Conservation (phyloP, 805 yeast genomes). For the Ogataea glucozyma region DNA sequence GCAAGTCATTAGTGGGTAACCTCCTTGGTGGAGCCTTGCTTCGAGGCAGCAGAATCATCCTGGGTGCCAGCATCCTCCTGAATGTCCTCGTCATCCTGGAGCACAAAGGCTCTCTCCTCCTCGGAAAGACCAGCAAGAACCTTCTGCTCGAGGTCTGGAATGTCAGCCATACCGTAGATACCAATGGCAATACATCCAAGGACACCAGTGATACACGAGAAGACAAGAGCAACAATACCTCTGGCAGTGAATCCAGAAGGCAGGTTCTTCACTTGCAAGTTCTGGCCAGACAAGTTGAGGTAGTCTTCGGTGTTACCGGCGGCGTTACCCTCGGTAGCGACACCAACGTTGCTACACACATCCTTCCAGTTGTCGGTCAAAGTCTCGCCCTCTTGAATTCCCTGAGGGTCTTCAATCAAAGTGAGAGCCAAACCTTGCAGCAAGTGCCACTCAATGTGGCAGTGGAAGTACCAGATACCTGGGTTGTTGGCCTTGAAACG, state of each 20-base stretch:
- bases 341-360: constrained; percentile 59
- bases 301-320: constrained; percentile 73
- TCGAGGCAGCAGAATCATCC: constrained; percentile 6
- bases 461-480: constrained; percentile 98
- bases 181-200: constrained; percentile 78
- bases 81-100: constrained; percentile 31
- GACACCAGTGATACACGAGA: constrained; percentile 83
- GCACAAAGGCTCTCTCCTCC: constrained; percentile 42
- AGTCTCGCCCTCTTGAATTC: constrained; percentile 60
- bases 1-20: constrained; percentile 10
- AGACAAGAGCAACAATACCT: constrained; percentile 92
- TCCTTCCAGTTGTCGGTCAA: constrained; percentile 60
- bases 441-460: constrained; percentile 98
- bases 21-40: constrained; percentile 18
- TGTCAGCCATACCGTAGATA: constrained; percentile 83
- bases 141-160: constrained; percentile 64
- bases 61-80: constrained; percentile 10
- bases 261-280: constrained; percentile 61
- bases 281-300: constrained; percentile 72
- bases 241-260: constrained; percentile 93
- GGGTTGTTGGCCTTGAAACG: constrained; percentile 94
- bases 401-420: constrained; percentile 80
- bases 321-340: constrained; percentile 74
- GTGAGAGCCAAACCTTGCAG: constrained; percentile 86
- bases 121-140: constrained; percentile 57